Evolutionary conservation across 371 early-diverging fungal genomes (phyloP).

Genomic region (Gilbertella persicaria): DNA sequence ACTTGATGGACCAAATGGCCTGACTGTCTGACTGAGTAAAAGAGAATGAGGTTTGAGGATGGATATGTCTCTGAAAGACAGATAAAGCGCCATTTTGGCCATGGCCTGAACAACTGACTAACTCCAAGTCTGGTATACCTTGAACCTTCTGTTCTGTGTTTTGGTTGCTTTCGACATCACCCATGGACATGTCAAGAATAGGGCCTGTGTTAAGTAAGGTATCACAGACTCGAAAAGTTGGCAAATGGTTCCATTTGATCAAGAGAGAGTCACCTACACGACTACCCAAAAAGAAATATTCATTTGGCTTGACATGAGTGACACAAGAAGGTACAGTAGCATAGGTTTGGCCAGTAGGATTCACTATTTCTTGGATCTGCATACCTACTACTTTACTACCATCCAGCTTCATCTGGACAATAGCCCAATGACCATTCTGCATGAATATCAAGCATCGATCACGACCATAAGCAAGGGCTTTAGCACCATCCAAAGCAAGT

Average conservation of each 20-base stretch:
- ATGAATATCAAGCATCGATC: conserved; percentile 59
- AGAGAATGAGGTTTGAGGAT: conserved; percentile 72
- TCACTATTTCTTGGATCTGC: conserved; percentile 30
- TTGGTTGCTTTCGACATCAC: conserved; percentile 52
- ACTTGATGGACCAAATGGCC: conserved; percentile 70
- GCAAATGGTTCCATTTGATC: conserved; percentile 61
- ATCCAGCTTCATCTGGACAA: conserved; percentile 68
- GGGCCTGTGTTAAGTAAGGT: conserved; percentile 80
- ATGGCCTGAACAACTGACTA: conserved; percentile 83
- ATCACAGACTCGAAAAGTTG: conserved; percentile 75
- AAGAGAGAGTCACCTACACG: conserved; percentile 80
- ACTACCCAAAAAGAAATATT: conserved; percentile 83
- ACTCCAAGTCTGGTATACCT: conserved; percentile 64
- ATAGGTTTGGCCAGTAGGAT: conserved; percentile 9
- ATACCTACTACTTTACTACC: conserved; percentile 62
- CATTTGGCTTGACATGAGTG: conserved; percentile 47
- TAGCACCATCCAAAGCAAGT: conserved; percentile 58
- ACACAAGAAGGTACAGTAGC: conserved; percentile 62
- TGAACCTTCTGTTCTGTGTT: conserved; percentile 7
- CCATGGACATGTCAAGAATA: conserved; percentile 76
- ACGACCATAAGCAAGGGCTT: conserved; percentile 53
- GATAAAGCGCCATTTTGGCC: conserved; percentile 75
- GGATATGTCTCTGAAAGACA: conserved; percentile 80
- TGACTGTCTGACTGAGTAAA: conserved; percentile 69
- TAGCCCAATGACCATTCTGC: conserved; percentile 70